Evolutionary conservation across 208 protist genomes (phyloP).

Genomic region (Phytomonas sp.): DNA sequence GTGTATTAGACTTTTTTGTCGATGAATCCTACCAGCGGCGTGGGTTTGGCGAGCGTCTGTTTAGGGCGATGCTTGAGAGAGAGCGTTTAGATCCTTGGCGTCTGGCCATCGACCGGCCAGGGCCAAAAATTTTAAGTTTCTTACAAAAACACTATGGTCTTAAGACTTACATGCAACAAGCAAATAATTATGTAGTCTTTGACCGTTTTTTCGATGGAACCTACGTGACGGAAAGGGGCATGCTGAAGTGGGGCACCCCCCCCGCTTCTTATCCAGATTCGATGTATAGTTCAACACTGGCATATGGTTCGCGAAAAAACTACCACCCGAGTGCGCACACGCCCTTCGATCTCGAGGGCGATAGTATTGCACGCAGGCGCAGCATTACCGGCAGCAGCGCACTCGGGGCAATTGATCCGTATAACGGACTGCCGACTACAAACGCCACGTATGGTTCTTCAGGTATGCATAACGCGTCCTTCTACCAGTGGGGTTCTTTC

Average conservation of each 20-base stretch:
- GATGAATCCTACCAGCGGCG: slow-evolving; percentile 72
- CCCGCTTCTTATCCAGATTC: neutral
- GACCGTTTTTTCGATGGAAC: slow-evolving; percentile 73
- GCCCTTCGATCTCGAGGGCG: neutral
- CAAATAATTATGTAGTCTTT: slow-evolving; percentile 93
- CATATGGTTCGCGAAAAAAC: neutral
- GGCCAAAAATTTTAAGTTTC: slow-evolving; percentile 85
- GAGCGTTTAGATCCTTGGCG: slow-evolving; percentile 33
- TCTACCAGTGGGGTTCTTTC: neutral
- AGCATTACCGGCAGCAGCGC: neutral
- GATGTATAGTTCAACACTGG: neutral
- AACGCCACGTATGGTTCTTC: neutral
- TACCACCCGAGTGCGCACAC: neutral
- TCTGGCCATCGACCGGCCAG: slow-evolving; percentile 90
- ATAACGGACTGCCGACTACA: neutral
- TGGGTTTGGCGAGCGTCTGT: slow-evolving; percentile 78
- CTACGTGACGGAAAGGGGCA: slow-evolving; percentile 36
- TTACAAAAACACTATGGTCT: slow-evolving; percentile 84
- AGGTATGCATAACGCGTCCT: neutral
- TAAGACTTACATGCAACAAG: slow-evolving; percentile 62
- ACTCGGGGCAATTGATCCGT: neutral
- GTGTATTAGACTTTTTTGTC: slow-evolving; percentile 93
- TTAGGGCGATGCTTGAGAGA: slow-evolving; percentile 50
- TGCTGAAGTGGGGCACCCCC: slow-evolving; percentile 18
- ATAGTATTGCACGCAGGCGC: neutral